Base-by-base conservation (phyloP, 1,284 basidiomycete genomes). In the Austroboletus sp. region DNA sequence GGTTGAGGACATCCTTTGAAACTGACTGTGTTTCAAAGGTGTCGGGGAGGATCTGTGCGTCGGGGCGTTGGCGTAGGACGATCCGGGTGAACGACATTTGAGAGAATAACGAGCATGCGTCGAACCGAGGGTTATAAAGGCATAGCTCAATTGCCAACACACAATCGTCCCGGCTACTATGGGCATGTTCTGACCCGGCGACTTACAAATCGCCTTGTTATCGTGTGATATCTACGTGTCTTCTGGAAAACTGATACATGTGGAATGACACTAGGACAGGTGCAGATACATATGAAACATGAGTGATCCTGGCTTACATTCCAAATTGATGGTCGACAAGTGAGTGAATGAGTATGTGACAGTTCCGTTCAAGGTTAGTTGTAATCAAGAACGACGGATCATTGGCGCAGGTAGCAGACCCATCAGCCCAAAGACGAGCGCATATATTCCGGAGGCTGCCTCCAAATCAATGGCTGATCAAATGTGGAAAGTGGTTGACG, bases 41-140 rank as follows among this genome's bases (percentile, higher is more conserved):
- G 44, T 71, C 73, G 16, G 80, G 71, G 30, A 75, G 75, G 59
- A 91, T 79, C 50, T 81, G 74, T 30, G 68, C 76, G 33, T 68
- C 66, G 1, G 89, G 89, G 26, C 89, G 76, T 57, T 84, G 76
- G 50, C 80, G 78, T 50, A 93, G 79, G 31, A 88, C 78, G 60
- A 90, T 76, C 26, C 76, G 78, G 43, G 78, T 84, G 71, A 80
- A 84, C 21, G 21, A 21, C 21, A 21, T 21, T 6, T 21, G 4
- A 21, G 21, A 21, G 21, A 21, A 21, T 21, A 21, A 65, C 58
- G 46, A 27, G 21, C 3, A 41, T 15, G 23, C 17, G 38, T 25
- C 7, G 3, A 27, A 25, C n/a, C 19, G 31, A 10, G 2, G 13
- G 34, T 29, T 49, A n/a, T 21, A 29, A 12, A 27, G 19, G 12